Conservation (phyloP, 2,329 filamentous ascomycete genomes). For the Coniosporium tulheliwenetii region DNA sequence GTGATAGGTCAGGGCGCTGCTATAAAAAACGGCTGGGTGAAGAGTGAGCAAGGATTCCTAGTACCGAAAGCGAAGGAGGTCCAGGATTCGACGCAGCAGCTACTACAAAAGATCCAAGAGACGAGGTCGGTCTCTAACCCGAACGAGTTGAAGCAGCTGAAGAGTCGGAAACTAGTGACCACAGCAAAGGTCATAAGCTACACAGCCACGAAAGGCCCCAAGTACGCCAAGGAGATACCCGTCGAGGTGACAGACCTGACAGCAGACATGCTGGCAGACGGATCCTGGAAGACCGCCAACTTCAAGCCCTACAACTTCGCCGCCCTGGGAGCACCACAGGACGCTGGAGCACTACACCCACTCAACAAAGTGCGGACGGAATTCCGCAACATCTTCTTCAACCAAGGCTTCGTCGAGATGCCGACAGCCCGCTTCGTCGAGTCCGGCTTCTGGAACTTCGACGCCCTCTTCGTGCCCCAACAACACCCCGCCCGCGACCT, state of each 20-base stretch:
- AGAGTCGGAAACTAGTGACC: slow-evolving; percentile 80
- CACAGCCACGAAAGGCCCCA: slow-evolving; percentile 67
- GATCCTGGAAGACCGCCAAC: slow-evolving; percentile 79
- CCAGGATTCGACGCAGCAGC: slow-evolving; percentile 60
- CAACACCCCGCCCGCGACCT: slow-evolving; percentile 95
- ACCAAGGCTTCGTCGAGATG: slow-evolving; percentile 99
- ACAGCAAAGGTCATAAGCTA: slow-evolving; percentile 76
- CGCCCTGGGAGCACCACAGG: slow-evolving; percentile 47
- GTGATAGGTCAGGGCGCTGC: slow-evolving; percentile 86
- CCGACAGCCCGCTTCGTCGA: slow-evolving; percentile 87
- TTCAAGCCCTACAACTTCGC: slow-evolving; percentile 82
- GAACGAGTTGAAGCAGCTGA: slow-evolving; percentile 67
- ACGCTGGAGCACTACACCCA: slow-evolving; percentile 32
- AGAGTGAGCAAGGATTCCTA: slow-evolving; percentile 42
- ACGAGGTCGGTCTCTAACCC: slow-evolving; percentile 53
- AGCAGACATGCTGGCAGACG: slow-evolving; percentile 74
- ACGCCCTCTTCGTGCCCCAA: slow-evolving; percentile 89
- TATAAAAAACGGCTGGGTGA: slow-evolving; percentile 61
- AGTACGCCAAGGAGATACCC: slow-evolving; percentile 75
- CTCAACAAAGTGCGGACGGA: slow-evolving; percentile 91
- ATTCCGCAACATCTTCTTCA: slow-evolving; percentile 97
- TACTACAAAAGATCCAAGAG: slow-evolving; percentile 57
- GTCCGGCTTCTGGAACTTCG: slow-evolving; percentile 98
- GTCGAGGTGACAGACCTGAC: slow-evolving; percentile 95
- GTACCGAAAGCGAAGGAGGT: slow-evolving; percentile 52